These are phyloP conservation scores for Lizonia empirigonia DNA, from an alignment of 2,329 filamentous ascomycete genomes.

Conservation along the genomic window DNA sequence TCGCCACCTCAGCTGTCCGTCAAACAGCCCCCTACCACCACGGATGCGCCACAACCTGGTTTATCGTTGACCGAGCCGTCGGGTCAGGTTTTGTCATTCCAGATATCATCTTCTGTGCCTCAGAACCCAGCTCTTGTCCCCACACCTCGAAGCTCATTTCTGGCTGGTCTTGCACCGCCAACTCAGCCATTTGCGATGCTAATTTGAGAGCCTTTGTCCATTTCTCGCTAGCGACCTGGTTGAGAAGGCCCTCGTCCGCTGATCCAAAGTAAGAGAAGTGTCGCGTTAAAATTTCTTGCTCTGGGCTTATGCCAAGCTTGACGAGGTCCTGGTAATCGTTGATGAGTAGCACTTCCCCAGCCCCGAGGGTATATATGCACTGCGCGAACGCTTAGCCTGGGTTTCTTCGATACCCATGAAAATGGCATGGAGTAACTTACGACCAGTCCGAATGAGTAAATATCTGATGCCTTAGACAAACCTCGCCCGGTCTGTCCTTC, in stretches of 20 bases:
- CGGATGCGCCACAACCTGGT: conserved; percentile 41
- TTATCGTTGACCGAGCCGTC: conserved; percentile 40
- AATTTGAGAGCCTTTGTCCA: conserved; percentile 25
- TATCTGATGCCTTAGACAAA: conserved; percentile 45
- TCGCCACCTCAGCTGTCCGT: not conserved
- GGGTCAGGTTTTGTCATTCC: conserved; percentile 44
- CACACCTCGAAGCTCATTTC: conserved; percentile 37
- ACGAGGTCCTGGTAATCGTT: conserved; percentile 40
- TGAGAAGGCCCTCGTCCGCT: conserved; percentile 38
- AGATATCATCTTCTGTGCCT: conserved; percentile 42
- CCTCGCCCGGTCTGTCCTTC: conserved; percentile 47
- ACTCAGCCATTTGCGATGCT: conserved; percentile 34
- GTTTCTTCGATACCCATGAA: not conserved
- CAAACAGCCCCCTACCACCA: conserved; percentile 37
- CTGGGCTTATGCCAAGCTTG: conserved; percentile 33
- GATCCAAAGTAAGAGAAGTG: conserved; percentile 47
- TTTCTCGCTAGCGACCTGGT: conserved; percentile 25
- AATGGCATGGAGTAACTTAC: conserved; percentile 35
- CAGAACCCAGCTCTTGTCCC: conserved; percentile 32
- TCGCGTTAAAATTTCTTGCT: conserved; percentile 43
- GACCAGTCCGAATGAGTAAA: conserved; percentile 49
- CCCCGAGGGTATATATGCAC: conserved; percentile 46
- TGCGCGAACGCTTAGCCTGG: conserved; percentile 31
- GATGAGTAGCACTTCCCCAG: conserved; percentile 38
- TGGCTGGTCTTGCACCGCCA: conserved; percentile 36